Evolutionary conservation across 768 basidiomycete species (phyloP).

Genomic region (Suillus placidus): DNA sequence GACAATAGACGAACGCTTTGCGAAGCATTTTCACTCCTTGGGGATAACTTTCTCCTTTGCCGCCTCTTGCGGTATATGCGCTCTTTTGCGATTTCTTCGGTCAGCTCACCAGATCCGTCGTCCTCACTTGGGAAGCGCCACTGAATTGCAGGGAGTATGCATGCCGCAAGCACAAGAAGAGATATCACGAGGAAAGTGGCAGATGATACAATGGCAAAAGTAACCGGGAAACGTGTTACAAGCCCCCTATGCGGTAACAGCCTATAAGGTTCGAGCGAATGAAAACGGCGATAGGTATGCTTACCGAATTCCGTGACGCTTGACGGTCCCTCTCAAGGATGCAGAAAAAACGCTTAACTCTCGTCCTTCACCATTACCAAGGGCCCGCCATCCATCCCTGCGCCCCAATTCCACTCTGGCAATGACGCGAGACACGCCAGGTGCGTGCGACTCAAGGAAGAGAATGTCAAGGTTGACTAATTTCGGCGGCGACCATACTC

Average conservation of each 20-base stretch:
- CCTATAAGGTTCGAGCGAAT: slow-evolving; percentile 2
- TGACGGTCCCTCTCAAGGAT: slow-evolving; percentile 60
- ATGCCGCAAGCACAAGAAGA: slow-evolving; percentile 48
- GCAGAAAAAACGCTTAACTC: slow-evolving; percentile 72
- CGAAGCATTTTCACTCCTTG: slow-evolving; percentile 22
- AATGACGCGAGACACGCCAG: slow-evolving; percentile 48
- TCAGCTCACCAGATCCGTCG: slow-evolving; percentile 3
- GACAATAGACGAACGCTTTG: slow-evolving; percentile 24
- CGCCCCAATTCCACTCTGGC: slow-evolving; percentile 78
- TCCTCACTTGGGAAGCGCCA: slow-evolving; percentile 26
- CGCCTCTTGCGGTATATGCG: slow-evolving; percentile 13
- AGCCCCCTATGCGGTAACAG: slow-evolving; percentile 52
- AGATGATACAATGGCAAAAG: slow-evolving; percentile 51
- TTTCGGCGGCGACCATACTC: slow-evolving; percentile 42
- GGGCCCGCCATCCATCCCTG: slow-evolving; percentile 66
- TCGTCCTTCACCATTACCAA: slow-evolving; percentile 71
- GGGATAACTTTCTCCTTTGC: slow-evolving; percentile 23
- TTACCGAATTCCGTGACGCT: slow-evolving; percentile 72
- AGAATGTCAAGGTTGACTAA: slow-evolving; percentile 54
- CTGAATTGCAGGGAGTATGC: slow-evolving; percentile 51
- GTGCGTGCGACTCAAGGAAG: slow-evolving; percentile 56
- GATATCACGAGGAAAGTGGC: slow-evolving; percentile 50
- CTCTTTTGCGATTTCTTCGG: slow-evolving; percentile 21
- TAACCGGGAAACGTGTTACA: slow-evolving; percentile 67
- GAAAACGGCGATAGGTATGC: slow-evolving; percentile 20